A percentile compares a stretch with the other conserved stretches of the same genome.
Evolutionary conservation across 1,139 yeast genomes (phyloP).

Genomic region (Hansenula sp.): DNA sequence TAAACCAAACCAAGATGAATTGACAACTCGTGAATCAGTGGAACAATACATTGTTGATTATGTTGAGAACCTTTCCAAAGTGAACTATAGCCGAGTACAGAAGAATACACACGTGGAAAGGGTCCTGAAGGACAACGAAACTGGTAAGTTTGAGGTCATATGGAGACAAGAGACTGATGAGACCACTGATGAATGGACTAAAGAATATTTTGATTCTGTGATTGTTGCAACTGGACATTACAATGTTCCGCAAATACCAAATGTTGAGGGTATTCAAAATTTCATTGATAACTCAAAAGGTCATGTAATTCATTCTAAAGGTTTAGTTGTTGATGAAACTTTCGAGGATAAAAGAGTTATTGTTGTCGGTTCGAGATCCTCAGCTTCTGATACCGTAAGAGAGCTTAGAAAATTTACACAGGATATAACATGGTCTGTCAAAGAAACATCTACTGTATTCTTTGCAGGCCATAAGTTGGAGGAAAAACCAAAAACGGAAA

Average conservation of each 20-base stretch:
- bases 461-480: background rate
- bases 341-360: conserved; percentile 36
- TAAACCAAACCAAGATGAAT: conserved; percentile 5
- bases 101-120: conserved; percentile 35
- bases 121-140: conserved; percentile 23
- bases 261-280: conserved; percentile 35
- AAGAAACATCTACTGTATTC: background rate
- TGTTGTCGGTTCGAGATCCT: conserved; percentile 45
- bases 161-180: conserved; percentile 22
- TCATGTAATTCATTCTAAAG: conserved; percentile 37
- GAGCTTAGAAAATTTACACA: conserved; percentile 3
- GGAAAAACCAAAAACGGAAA: conserved; percentile 22
- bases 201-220: conserved; percentile 38
- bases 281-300: conserved; percentile 33
- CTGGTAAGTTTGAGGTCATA: conserved; percentile 34
- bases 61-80: conserved; percentile 29
- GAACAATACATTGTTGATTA: conserved; percentile 33
- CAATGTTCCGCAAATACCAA: conserved; percentile 41
- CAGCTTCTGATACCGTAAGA: conserved; percentile 40
- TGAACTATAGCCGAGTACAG: conserved; percentile 31
- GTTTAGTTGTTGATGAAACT: conserved; percentile 24
- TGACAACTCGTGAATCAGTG: conserved; percentile 6
- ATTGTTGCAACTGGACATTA: conserved; percentile 41
- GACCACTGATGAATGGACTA: conserved; percentile 20
- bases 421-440: conserved; percentile 2